These are phyloP conservation scores for Blastocystis sp. DNA, from an alignment of 352 stramenopile species.

Conservation along the genomic window DNA sequence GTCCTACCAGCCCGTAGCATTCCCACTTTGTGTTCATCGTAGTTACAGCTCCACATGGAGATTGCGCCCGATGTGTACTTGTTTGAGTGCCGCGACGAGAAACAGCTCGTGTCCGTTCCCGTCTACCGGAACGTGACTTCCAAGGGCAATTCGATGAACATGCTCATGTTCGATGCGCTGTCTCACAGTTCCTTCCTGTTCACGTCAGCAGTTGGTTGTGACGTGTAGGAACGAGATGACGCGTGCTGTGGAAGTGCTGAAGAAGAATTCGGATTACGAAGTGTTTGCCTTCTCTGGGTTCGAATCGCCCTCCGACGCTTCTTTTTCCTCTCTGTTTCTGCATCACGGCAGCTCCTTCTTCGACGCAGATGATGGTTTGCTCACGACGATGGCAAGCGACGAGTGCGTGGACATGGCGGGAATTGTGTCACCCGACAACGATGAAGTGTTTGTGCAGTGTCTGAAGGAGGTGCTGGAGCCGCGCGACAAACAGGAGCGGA, in stretches of 20 bases:
- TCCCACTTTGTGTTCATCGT: background rate
- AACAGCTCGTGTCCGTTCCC: background rate
- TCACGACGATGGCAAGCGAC: too few relatives aligned
- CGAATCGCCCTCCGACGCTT: too few relatives aligned
- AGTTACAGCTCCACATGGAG: background rate
- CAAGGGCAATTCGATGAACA: background rate
- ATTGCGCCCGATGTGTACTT: constrained; percentile 20
- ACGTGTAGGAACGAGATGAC: constrained; percentile 8
- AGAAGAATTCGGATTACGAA: background rate
- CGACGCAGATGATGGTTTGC: too few relatives aligned
- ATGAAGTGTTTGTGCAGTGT: too few relatives aligned
- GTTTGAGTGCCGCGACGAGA: constrained; percentile 22
- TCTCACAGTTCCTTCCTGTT: constrained; percentile 20
- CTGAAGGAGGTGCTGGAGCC: too few relatives aligned
- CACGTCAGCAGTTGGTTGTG: background rate
- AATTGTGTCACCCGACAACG: too few relatives aligned
- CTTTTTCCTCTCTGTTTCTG: too few relatives aligned
- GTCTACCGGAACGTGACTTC: background rate
- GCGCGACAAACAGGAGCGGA: too few relatives aligned
- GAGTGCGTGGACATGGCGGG: too few relatives aligned
- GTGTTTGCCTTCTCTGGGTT: constrained; percentile 43
- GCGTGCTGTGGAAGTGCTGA: background rate
- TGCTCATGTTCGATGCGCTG: constrained; percentile 10
- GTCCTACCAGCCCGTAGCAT: constrained; percentile 53
- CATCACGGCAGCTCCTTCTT: too few relatives aligned